A percentile compares a stretch with the other conserved stretches of the same genome.
Evolutionary conservation across 345 rosid species (phyloP).

Genomic region (Stellera chamaejasme): DNA sequence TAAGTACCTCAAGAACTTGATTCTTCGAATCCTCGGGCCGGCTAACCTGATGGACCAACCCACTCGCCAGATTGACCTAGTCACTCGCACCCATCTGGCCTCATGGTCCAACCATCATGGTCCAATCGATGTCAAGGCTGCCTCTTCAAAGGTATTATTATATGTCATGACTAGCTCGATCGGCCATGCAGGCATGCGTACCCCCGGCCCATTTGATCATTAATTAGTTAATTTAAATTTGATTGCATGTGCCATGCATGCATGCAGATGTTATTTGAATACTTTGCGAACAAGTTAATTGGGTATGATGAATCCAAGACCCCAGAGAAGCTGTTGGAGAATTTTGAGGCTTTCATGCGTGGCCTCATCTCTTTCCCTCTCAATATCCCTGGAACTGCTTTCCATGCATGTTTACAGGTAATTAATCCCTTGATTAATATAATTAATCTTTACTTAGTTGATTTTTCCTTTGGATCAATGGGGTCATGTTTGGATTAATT

Average conservation of each 20-base stretch:
- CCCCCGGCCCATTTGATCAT: no score
- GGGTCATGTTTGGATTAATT: not conserved
- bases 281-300: conserved; percentile 17
- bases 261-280: conserved; percentile 24
- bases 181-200: no score
- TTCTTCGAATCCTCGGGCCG: conserved; percentile 4
- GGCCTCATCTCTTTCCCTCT: conserved; percentile 29
- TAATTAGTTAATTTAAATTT: no score
- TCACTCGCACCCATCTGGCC: not conserved
- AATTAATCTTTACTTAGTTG: no score
- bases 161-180: no score
- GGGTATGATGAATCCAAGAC: conserved; percentile 16
- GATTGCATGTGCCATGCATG: no score
- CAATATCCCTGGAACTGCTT: conserved; percentile 29
- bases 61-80: conserved; percentile 7
- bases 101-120: conserved; percentile 1
- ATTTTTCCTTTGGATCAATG: not conserved
- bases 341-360: conserved; percentile 18
- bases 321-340: conserved; percentile 16
- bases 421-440: not conserved
- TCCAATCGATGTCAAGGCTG: conserved; percentile 5
- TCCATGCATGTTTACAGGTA: conserved; percentile 27
- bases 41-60: conserved; percentile 1
- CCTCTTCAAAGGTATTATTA: conserved; percentile 9
- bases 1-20: conserved; percentile 7